Evolutionary conservation across 768 basidiomycete species (phyloP).

Genomic region (Lactarius pseudohatsudake): DNA sequence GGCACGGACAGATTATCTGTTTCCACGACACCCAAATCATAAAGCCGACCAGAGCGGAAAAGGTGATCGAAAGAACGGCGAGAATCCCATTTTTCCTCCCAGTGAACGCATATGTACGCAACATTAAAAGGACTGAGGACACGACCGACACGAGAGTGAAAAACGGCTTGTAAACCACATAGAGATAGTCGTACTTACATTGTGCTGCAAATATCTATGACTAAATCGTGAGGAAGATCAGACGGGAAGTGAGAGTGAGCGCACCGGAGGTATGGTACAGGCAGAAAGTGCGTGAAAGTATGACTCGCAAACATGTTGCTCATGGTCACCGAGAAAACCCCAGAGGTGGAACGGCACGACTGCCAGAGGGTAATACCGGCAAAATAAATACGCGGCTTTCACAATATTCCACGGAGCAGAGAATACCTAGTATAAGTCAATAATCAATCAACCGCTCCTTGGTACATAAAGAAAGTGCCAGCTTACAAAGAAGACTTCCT

Average conservation of each 20-base stretch:
- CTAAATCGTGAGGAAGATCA: neutral
- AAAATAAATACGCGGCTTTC: slow-evolving; percentile 25
- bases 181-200: slow-evolving; percentile 5
- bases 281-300: slow-evolving; percentile 18
- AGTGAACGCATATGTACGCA: slow-evolving; percentile 27
- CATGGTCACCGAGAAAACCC: slow-evolving; percentile 17
- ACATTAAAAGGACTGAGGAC: slow-evolving; percentile 22
- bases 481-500: slow-evolving; percentile 22
- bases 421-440: slow-evolving; percentile 17
- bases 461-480: no score
- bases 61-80: slow-evolving; percentile 1
- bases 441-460: neutral
- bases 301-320: neutral
- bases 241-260: neutral
- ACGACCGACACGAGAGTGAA: neutral
- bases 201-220: slow-evolving; percentile 19
- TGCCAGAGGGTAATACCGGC: slow-evolving; percentile 22
- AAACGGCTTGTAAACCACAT: neutral
- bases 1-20: neutral
- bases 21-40: slow-evolving; percentile 17
- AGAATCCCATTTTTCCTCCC: slow-evolving; percentile 13
- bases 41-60: slow-evolving; percentile 6
- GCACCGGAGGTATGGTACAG: slow-evolving; percentile 18
- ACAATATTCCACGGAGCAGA: slow-evolving; percentile 15
- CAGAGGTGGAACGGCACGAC: slow-evolving; percentile 24